Evolutionary conservation across 164 flowering plant species (phyloP).

Genomic region (Piper betle): DNA sequence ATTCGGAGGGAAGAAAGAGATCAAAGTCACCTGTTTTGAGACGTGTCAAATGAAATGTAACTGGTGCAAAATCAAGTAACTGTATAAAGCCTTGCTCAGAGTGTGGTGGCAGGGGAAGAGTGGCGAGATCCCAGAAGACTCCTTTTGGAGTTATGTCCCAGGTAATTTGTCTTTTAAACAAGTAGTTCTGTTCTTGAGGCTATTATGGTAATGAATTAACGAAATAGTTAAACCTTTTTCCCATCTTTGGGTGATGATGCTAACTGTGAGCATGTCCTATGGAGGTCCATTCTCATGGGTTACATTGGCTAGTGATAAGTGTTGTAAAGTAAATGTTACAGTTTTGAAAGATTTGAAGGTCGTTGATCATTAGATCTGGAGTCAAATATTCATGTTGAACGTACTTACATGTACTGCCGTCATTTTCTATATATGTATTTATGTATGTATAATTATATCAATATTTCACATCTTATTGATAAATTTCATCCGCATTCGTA

Average conservation of each 20-base stretch:
- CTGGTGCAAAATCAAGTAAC: constrained; percentile 72
- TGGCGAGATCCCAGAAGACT: constrained; percentile 64
- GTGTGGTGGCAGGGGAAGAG: constrained; percentile 85
- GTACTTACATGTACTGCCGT: no score
- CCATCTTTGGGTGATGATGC: not conserved
- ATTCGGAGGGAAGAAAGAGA: constrained; percentile 54
- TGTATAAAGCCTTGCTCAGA: constrained; percentile 42
- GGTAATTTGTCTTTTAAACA: constrained; percentile 32
- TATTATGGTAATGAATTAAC: not conserved
- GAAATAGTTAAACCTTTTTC: not conserved
- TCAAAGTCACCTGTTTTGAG: constrained; percentile 53
- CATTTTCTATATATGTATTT: no score
- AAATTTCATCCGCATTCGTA: no score
- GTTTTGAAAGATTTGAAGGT: no score
- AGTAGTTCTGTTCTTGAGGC: not conserved
- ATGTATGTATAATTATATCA: no score
- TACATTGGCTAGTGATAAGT: no score
- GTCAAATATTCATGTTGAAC: no score
- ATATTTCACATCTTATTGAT: no score
- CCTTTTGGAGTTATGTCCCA: constrained; percentile 94
- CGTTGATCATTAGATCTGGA: no score
- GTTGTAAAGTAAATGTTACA: no score
- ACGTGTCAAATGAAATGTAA: constrained; percentile 63
- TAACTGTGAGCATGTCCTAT: not conserved
- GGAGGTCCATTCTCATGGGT: no score